phyloP scores from a whole-genome alignment of 2,329 filamentous ascomycete species.

The Ilyonectria robusta region DNA sequence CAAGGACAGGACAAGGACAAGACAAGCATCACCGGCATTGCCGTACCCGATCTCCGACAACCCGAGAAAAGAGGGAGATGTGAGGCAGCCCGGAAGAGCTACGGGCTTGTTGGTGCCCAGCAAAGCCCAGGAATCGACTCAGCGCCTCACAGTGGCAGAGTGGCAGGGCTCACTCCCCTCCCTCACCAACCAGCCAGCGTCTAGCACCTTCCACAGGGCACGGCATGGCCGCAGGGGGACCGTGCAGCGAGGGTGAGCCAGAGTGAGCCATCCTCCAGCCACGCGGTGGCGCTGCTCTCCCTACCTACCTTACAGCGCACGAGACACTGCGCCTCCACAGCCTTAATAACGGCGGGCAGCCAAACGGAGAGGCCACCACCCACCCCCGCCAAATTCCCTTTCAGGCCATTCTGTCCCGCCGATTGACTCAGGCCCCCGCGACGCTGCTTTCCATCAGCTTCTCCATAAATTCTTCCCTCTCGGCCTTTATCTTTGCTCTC shows the following conservation, averaged over 20 bases:
- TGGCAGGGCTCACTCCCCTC: not conserved
- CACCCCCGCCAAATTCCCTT: conserved; percentile 39
- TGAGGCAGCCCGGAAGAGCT: conserved; percentile 10
- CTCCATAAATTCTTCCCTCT: conserved; percentile 48
- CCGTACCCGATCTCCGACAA: conserved; percentile 25
- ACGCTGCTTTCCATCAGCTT: conserved; percentile 50
- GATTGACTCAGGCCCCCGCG: conserved; percentile 56
- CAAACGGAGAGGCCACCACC: conserved; percentile 13
- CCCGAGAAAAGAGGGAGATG: conserved; percentile 9
- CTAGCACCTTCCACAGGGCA: conserved; percentile 50
- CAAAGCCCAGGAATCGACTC: not conserved
- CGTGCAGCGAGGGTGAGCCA: conserved; percentile 8
- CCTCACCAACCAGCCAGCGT: conserved; percentile 20
- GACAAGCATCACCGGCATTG: conserved; percentile 15
- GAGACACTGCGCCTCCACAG: conserved; percentile 20
- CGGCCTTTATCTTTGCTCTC: conserved; percentile 38
- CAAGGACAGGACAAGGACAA: not conserved
- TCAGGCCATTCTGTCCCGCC: conserved; percentile 50
- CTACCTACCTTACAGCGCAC: not conserved
- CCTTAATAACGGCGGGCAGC: conserved; percentile 16
- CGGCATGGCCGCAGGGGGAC: not conserved
- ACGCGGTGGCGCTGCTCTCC: conserved; percentile 35
- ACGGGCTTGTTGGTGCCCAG: not conserved
- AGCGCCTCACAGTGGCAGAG: not conserved
- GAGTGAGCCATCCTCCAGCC: conserved; percentile 26